Evolutionary conservation across 331 rosid genomes (phyloP).

Genomic region (Prunus yedoensis): DNA sequence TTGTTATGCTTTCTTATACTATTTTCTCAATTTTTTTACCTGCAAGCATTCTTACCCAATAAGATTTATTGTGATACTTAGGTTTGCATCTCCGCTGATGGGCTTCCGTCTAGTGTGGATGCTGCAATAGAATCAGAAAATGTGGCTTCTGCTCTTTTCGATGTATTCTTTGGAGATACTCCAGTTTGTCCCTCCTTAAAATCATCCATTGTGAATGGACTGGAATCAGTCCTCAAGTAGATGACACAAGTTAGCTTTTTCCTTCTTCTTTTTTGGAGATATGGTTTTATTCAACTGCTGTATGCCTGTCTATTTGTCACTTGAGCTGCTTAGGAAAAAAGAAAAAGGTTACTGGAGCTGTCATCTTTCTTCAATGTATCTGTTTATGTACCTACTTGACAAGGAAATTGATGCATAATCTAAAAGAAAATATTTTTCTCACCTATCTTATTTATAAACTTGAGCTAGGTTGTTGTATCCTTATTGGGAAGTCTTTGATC

Average conservation of each 20-base stretch:
- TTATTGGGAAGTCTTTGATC: neutral
- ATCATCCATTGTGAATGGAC: conserved; percentile 67
- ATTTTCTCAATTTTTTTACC: neutral
- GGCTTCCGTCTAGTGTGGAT: conserved; percentile 53
- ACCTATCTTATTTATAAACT: neutral
- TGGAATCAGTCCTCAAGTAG: conserved; percentile 65
- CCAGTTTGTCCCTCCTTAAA: conserved; percentile 83
- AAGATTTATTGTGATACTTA: conserved; percentile 33
- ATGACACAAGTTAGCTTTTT: conserved; percentile 12
- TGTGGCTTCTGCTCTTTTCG: conserved; percentile 66
- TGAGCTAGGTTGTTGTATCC: neutral
- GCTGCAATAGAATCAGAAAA: conserved; percentile 70
- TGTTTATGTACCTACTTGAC: neutral
- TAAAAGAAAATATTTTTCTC: neutral
- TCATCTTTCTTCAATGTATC: neutral
- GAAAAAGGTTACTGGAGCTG: neutral
- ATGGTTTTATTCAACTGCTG: neutral
- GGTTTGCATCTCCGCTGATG: conserved; percentile 72
- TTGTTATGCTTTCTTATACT: neutral
- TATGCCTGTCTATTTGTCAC: conserved; percentile 1
- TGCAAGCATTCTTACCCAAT: conserved; percentile 2
- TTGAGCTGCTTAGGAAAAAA: neutral
- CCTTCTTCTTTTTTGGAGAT: neutral
- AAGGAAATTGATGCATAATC: neutral
- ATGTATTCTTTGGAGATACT: conserved; percentile 72